Base-by-base conservation (phyloP, 202 grass and related monocot genomes). In the Bolboschoenoplectus hybrid region DNA sequence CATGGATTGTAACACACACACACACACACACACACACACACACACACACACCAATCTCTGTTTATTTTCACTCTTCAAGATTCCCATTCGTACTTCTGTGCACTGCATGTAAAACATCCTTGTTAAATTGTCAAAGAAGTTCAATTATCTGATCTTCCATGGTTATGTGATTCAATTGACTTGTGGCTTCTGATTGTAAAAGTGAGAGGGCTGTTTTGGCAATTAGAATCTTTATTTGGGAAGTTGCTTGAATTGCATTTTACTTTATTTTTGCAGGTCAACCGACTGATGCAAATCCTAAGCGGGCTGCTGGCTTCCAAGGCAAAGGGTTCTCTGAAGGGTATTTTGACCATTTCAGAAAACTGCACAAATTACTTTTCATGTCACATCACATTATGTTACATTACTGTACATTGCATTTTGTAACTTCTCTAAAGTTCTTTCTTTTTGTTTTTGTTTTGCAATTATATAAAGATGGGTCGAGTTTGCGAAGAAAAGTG, bases 401-500 rank as follows among this genome's bases (percentile, higher is more conserved):
- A 38, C 34, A 66, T 38, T 74, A 19, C 17, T 44, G 8, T 78
- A 49, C 45, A 13, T n/a, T 80, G 55, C 61, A 52, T 68, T 58
- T 70, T 71, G 14, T 57, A 43, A 69, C 9, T 66, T 38, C 63
- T 41, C 13, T 87, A 35, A 45, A 70, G 3, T 58, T 81, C 5
- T 75, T 41, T 43, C 17, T 53, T 40, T 82, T 62, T 79, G 14
- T 26, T 9, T 73, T 85, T 74, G 81, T 71, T 81, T 20, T 88
- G 78, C 36, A 87, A 11, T 68, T 87, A 41, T 66, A 89, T 76
- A 11, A 87, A 95, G 96, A 84, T 98, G 96, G 96, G 91, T 98
- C 76, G 96, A 98, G 73, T 98, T 95, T 88, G 60, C 89, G 7
- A 98, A 95, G 87, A 98, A 86, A 92, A 94, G 79, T 50, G 87